Evolutionary conservation across 2,329 filamentous ascomycete species (phyloP).

Genomic region (Onygenales sp.): DNA sequence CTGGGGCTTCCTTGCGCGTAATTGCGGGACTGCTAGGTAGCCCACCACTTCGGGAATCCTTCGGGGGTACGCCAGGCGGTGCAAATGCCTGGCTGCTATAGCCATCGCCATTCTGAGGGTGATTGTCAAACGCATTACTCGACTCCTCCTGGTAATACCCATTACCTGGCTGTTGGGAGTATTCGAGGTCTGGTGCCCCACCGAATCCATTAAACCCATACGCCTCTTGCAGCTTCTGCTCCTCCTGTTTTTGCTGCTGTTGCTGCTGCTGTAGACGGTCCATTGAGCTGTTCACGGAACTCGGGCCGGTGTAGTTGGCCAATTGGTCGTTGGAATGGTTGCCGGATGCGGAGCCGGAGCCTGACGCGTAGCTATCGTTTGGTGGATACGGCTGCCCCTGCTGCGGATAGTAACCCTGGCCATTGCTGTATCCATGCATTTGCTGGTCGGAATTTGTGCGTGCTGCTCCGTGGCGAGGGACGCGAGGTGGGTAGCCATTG

Average conservation of each 20-base stretch:
- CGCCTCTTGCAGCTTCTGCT: slow-evolving; percentile 42
- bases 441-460: slow-evolving; percentile 27
- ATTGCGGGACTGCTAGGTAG: slow-evolving; percentile 2
- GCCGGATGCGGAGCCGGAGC: slow-evolving; percentile 56
- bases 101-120: not conserved
- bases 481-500: slow-evolving; percentile 19
- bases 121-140: not conserved
- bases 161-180: slow-evolving; percentile 11
- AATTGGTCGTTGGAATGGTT: slow-evolving; percentile 61
- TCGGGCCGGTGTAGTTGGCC: slow-evolving; percentile 79
- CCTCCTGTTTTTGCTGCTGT: slow-evolving; percentile 25
- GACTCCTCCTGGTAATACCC: slow-evolving; percentile 13
- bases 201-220: slow-evolving; percentile 54
- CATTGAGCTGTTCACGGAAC: slow-evolving; percentile 86
- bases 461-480: slow-evolving; percentile 20
- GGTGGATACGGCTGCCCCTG: slow-evolving; percentile 57
- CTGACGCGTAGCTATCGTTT: slow-evolving; percentile 70
- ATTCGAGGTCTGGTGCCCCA: slow-evolving; percentile 29
- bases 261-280: slow-evolving; percentile 55
- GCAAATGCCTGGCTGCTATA: slow-evolving; percentile 9
- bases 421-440: slow-evolving; percentile 16
- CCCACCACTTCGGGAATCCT: slow-evolving; percentile 9
- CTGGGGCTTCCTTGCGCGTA: slow-evolving; percentile 5
- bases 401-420: slow-evolving; percentile 30
- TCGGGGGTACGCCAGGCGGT: slow-evolving; percentile 9